Conservation (phyloP, 2,329 filamentous ascomycete genomes). For the Phaeophleospora eucalypticola region DNA sequence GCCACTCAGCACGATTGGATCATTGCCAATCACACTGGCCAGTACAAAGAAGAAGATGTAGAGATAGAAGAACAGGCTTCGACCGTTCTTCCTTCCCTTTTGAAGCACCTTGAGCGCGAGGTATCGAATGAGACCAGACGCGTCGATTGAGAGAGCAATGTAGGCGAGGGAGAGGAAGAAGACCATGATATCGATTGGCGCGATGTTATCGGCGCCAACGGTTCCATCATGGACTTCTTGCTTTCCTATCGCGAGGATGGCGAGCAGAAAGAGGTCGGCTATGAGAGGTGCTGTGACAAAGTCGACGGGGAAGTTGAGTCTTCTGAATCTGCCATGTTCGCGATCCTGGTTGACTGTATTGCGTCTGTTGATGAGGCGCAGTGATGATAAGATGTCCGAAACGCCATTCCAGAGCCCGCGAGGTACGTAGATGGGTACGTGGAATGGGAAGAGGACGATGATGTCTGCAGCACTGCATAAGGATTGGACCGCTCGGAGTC, state of each 20-base stretch:
- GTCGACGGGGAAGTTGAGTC: constrained; percentile 61
- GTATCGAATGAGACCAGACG: constrained; percentile 67
- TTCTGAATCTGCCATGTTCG: constrained; percentile 15
- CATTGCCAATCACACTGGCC: constrained; percentile 67
- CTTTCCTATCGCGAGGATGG: constrained; percentile 63
- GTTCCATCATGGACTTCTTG: constrained; percentile 66
- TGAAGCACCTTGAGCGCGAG: constrained; percentile 67
- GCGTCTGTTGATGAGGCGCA: constrained; percentile 48
- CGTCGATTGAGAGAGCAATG: constrained; percentile 70
- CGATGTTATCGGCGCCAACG: constrained; percentile 61
- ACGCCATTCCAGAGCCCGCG: constrained; percentile 45
- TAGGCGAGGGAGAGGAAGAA: constrained; percentile 70
- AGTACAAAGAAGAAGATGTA: constrained; percentile 68
- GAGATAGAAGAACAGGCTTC: constrained; percentile 66
- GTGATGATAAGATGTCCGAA: constrained; percentile 40
- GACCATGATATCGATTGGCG: constrained; percentile 67
- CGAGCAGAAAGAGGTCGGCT: constrained; percentile 67
- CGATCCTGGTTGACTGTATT: neutral
- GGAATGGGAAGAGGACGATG: constrained; percentile 65
- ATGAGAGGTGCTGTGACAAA: constrained; percentile 68
- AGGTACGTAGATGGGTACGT: constrained; percentile 60
- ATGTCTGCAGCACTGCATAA: constrained; percentile 49
- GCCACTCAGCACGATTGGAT: constrained; percentile 70
- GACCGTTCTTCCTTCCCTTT: constrained; percentile 63
- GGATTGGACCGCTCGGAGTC: constrained; percentile 1